Conservation (phyloP, 345 rosid genomes). For the Eucalyptus sp. region DNA sequence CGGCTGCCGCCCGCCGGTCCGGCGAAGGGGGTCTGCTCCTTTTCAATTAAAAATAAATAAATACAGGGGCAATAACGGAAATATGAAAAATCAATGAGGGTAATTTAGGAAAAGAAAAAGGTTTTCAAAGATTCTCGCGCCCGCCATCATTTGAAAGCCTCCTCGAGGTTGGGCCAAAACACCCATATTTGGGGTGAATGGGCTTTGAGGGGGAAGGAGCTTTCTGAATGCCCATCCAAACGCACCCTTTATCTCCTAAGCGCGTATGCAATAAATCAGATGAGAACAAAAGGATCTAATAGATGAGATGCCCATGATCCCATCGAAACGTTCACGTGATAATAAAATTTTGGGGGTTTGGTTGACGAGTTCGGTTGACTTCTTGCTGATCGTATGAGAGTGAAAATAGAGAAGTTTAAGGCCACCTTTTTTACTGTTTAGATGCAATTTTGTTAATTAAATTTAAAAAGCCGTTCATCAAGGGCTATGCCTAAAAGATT, state of each 20-base stretch:
- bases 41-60: too few species aligned
- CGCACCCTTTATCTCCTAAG: background rate
- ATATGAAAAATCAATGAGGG: too few species aligned
- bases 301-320: background rate
- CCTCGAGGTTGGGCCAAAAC: too few species aligned
- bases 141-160: too few species aligned
- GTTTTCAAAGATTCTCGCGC: too few species aligned
- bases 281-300: background rate
- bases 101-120: too few species aligned
- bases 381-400: background rate
- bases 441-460: background rate
- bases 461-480: background rate
- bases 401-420: background rate
- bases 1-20: too few species aligned
- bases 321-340: background rate
- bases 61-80: too few species aligned
- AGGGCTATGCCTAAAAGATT: background rate
- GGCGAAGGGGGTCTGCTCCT: too few species aligned
- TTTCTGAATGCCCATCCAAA: too few species aligned
- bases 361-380: background rate
- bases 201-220: too few species aligned
- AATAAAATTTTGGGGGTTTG: background rate
- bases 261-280: background rate
- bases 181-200: too few species aligned
- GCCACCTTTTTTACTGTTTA: background rate